phyloP scores from a whole-genome alignment of 2,329 filamentous ascomycete species.

The Trichoderma atroviride region DNA sequence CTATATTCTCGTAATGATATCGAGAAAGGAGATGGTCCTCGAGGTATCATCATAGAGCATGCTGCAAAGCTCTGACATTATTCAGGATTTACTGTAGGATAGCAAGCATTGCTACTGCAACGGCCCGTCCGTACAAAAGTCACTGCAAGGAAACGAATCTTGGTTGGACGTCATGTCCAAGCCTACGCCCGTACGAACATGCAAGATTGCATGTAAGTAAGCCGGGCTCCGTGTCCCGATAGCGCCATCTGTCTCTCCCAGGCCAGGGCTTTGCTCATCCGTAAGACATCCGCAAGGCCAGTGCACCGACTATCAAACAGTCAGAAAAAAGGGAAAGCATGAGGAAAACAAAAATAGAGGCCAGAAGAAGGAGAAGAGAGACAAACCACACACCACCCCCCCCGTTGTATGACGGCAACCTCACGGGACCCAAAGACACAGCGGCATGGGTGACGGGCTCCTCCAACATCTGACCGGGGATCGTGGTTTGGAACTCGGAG shows the following conservation, averaged over 20 bases:
- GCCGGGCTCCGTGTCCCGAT: constrained; percentile 15
- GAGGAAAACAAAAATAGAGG: not conserved
- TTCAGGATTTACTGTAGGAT: not conserved
- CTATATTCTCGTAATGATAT: not conserved
- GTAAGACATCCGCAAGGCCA: not conserved
- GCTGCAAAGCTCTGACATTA: not conserved
- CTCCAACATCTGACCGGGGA: constrained; percentile 10
- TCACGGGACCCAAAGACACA: constrained; percentile 24
- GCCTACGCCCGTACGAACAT: not conserved
- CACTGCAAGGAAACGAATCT: not conserved
- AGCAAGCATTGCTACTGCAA: not conserved
- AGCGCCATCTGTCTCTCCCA: constrained; percentile 9
- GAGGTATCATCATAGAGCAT: not conserved
- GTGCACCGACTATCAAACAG: not conserved
- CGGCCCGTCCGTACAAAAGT: not conserved
- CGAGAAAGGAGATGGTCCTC: too few species aligned
- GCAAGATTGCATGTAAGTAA: not conserved
- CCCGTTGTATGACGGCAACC: constrained; percentile 7
- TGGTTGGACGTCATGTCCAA: not conserved
- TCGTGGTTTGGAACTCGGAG: not conserved
- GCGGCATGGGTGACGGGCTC: constrained; percentile 17
- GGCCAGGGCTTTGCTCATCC: not conserved
- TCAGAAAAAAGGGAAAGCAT: not conserved
- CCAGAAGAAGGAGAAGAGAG: not conserved
- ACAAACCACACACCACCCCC: not conserved